phyloP scores from a whole-genome alignment of 345 rosid species.

The Noccaea caerulescens region DNA sequence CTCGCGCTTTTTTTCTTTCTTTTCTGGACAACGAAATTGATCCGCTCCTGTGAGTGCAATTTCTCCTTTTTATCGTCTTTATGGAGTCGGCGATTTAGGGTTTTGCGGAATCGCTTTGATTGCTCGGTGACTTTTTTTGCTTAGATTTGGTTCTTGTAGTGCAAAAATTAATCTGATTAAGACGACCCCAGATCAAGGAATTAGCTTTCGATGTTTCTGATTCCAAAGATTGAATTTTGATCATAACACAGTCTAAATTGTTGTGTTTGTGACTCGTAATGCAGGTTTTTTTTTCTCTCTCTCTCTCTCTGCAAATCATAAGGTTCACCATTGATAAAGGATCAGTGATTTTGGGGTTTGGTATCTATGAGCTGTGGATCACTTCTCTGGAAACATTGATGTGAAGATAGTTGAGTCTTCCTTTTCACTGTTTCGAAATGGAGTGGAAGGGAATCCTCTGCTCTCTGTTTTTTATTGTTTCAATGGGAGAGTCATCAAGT shows the following conservation, averaged over 20 bases:
- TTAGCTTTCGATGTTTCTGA: background rate
- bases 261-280: constrained; percentile 12
- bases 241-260: background rate
- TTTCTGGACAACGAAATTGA: constrained; percentile 1
- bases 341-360: constrained; percentile 8
- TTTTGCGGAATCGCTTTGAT: constrained; percentile 17
- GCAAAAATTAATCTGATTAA: background rate
- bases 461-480: constrained; percentile 57
- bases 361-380: constrained; percentile 16
- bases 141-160: background rate
- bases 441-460: constrained; percentile 62
- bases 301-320: background rate
- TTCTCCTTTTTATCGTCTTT: constrained; percentile 7
- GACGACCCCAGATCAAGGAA: constrained; percentile 7
- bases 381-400: constrained; percentile 10
- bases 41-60: constrained; percentile 26
- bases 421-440: constrained; percentile 47
- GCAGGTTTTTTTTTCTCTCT: constrained; percentile 18
- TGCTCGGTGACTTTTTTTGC: background rate
- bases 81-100: constrained; percentile 37
- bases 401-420: constrained; percentile 5
- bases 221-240: background rate
- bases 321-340: constrained; percentile 3
- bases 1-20: constrained; percentile 8
- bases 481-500: constrained; percentile 64